A percentile compares a stretch with the other conserved stretches of the same genome.
These are phyloP conservation scores for Betula pendula DNA, from an alignment of 306 rosid genomes.

Conservation along the genomic window DNA sequence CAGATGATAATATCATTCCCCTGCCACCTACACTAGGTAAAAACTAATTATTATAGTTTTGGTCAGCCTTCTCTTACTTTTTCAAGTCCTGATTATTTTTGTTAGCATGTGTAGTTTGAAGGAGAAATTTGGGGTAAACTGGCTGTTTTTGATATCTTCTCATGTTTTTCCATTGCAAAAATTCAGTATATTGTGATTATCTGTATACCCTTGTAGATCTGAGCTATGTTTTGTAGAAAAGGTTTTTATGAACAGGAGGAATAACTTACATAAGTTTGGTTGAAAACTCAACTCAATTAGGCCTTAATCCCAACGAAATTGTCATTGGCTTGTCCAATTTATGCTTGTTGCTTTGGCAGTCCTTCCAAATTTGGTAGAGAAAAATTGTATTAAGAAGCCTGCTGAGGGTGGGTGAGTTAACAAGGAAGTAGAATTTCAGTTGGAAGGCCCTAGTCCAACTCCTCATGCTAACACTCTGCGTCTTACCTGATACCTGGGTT, in stretches of 20 bases:
- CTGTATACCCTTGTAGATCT: background rate
- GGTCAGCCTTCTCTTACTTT: constrained; percentile 15
- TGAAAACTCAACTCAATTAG: background rate
- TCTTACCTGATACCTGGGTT: too few relatives aligned
- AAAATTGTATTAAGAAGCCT: background rate
- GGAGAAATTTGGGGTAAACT: background rate
- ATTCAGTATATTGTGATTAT: background rate
- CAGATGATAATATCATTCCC: constrained; percentile 59
- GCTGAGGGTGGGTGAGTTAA: too few relatives aligned
- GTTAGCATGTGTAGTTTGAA: background rate
- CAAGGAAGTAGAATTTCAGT: too few relatives aligned
- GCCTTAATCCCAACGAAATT: background rate
- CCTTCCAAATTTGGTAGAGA: background rate
- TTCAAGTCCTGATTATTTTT: background rate
- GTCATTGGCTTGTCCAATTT: background rate
- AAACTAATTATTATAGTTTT: constrained; percentile 24
- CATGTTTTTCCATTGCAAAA: background rate
- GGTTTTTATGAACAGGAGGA: background rate
- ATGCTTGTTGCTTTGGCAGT: background rate
- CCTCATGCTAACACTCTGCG: too few relatives aligned
- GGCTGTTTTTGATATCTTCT: background rate
- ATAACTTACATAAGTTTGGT: background rate
- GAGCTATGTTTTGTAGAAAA: background rate
- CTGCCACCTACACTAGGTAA: constrained; percentile 82
- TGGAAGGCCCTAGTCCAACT: too few relatives aligned